Evolutionary conservation across 306 rosid species (phyloP), one percentile per base, ranked within the genome.

Genomic region (Oxytropis ochrocephala): DNA sequence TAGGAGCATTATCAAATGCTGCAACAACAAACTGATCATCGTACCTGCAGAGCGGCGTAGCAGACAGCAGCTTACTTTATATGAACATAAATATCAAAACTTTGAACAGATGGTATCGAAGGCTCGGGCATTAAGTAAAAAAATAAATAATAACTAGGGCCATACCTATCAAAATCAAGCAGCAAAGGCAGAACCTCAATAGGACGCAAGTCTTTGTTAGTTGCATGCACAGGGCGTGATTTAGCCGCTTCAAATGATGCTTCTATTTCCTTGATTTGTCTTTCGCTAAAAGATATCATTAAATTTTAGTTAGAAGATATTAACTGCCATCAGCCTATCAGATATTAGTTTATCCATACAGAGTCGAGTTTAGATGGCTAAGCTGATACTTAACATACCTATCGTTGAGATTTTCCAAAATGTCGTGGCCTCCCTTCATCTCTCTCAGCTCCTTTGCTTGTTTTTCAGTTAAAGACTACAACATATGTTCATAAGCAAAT

Each of bases 161-260:
- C 75, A 46, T 85, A 92, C 96, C 98, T 78, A 65, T 89, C 92
- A 77, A 86, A 81, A 80, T 92, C 98, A 43, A 96, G 98, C 47
- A 92, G 68, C 82, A 92, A 79, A 58, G 98, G 98, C 74, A 92
- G 75, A 81, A 89, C 82, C 88, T 92, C 98, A 39, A 84, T 86
- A 84, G 96, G 95, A 75, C 87, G 83, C 81, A 92, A 85, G 60
- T 76, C 75, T 74, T 89, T 89, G 78, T 92, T 87, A 13, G 91
- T 78, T 16, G 98, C 96, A 81, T 92, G 98, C 76, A 92, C 82
- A 73, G 96, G 98, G 32, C 41, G 85, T 36, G 86, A 84, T 82
- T 92, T 92, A 78, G 95, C 87, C 58, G 98, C 98, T 81, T 82
- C 91, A 86, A 92, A 92, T n/a, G 96, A 92, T 18, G 98, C 95